Evolutionary conservation across 768 basidiomycete genomes (phyloP).

Genomic region (Postia placenta): DNA sequence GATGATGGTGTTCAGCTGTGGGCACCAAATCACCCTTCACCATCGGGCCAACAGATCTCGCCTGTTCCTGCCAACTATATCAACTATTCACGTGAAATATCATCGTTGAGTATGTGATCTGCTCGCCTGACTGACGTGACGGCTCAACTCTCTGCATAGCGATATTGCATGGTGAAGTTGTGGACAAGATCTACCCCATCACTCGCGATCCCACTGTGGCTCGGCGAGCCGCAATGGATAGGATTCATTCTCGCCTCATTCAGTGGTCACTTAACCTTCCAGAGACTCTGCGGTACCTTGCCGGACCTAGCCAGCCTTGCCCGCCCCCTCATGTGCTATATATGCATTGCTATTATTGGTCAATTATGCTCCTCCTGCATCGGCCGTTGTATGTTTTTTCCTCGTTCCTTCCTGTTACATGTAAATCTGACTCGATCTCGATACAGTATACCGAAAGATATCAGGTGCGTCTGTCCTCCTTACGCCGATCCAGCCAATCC

Average conservation of each 20-base stretch:
- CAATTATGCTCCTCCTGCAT: constrained; percentile 64
- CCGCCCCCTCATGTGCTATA: constrained; percentile 65
- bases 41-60: constrained; percentile 30
- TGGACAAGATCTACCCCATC: constrained; percentile 69
- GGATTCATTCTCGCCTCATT: constrained; percentile 56
- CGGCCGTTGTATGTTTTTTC: constrained; percentile 64
- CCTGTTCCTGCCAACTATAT: constrained; percentile 42
- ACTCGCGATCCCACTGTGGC: constrained; percentile 37
- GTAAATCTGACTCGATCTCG: neutral
- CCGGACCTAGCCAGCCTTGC: constrained; percentile 41
- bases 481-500: neutral
- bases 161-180: constrained; percentile 58
- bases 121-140: neutral
- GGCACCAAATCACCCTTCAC: constrained; percentile 34
- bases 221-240: constrained; percentile 41
- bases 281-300: constrained; percentile 48
- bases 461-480: constrained; percentile 37
- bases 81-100: constrained; percentile 46
- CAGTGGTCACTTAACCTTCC: constrained; percentile 73
- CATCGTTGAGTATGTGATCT: constrained; percentile 48
- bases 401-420: neutral
- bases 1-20: constrained; percentile 49
- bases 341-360: constrained; percentile 74
- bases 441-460: constrained; percentile 67
- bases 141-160: constrained; percentile 31